These are phyloP conservation scores for Isabelozyma rhagii DNA, from an alignment of 805 yeast genomes.

Conservation along the genomic window DNA sequence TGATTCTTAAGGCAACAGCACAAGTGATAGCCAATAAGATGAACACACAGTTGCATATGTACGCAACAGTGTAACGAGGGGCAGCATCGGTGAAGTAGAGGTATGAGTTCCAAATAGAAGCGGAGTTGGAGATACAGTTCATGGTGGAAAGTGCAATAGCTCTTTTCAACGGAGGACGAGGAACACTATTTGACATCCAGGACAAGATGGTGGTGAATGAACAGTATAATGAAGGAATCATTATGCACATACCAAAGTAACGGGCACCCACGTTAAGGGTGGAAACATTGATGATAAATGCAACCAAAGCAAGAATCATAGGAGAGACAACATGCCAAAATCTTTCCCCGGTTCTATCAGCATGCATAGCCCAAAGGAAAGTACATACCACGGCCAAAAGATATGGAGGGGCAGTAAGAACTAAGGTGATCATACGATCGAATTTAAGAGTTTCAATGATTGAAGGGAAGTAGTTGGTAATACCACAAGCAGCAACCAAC, in stretches of 20 bases:
- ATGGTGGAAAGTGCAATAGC: slow-evolving; percentile 56
- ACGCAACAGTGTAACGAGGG: slow-evolving; percentile 48
- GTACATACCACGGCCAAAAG: slow-evolving; percentile 49
- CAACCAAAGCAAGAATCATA: slow-evolving; percentile 35
- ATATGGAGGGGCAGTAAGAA: slow-evolving; percentile 61
- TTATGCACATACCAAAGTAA: slow-evolving; percentile 57
- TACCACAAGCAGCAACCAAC: slow-evolving; percentile 58
- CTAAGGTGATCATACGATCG: slow-evolving; percentile 46
- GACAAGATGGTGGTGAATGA: slow-evolving; percentile 51
- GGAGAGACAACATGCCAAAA: slow-evolving; percentile 48
- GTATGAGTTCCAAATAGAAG: slow-evolving; percentile 56
- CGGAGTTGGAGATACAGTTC: slow-evolving; percentile 55
- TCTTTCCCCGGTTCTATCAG: slow-evolving; percentile 55
- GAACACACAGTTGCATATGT: slow-evolving; percentile 48
- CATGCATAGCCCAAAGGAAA: slow-evolving; percentile 52
- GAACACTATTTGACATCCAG: slow-evolving; percentile 55
- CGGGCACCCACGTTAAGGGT: slow-evolving; percentile 55
- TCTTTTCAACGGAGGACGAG: slow-evolving; percentile 58
- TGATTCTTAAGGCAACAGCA: slow-evolving; percentile 37
- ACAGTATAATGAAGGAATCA: slow-evolving; percentile 56
- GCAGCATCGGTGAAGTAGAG: slow-evolving; percentile 43
- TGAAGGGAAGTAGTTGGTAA: slow-evolving; percentile 59
- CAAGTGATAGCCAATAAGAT: slow-evolving; percentile 36
- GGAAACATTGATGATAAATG: slow-evolving; percentile 49
- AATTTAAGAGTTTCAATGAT: slow-evolving; percentile 56